Evolutionary conservation across 306 rosid genomes (phyloP), one percentile per base, ranked within the genome.

Genomic region (Pterocarpus santalinus): DNA sequence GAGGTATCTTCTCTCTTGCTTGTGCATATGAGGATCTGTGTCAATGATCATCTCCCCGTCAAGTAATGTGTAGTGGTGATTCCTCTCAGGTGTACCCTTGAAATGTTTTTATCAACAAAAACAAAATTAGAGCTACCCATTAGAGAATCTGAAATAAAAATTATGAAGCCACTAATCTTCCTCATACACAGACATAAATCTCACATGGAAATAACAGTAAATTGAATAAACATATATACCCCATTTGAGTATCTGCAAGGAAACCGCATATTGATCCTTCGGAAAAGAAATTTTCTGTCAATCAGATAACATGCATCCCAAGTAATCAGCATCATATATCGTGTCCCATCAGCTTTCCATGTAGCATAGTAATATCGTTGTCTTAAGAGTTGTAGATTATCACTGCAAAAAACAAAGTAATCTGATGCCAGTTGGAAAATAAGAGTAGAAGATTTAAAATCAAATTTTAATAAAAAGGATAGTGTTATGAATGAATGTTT

Each of bases 331-430:
- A 93, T 93, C 99, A 95, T 95, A 80, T 93, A 95, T 71, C 99
- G 89, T 49, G 98, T 95, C 83, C 99, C 99, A 80, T 95, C 99
- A 86, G 99, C 99, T 90, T 95, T 95, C 99, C 99, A 95, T 5
- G 99, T 95, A 72, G 99, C 99, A 88, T 95, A 95, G 80, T 95
- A 95, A 87, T 95, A 95, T 16, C 99, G 93, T 72, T 95, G 99
- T 86, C 95, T 93, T 81, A 95, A 85, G 79, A 95, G 91, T 83
- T 91, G 97, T 63, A 95, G 85, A 79, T 95, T 95, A 8, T 91
- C 98, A 87, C 98, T 93, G 89, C 77, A 89, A 76, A 77, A 41
- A 36, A n/a, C 36, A 68, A 39, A 77, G 63, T 72, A 12, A 75
- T 36, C 35, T 32, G 46, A 72, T 63, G 33, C 77, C 69, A 72